phyloP scores from a whole-genome alignment of 768 basidiomycete species.

The Leucosporidium scottii region DNA sequence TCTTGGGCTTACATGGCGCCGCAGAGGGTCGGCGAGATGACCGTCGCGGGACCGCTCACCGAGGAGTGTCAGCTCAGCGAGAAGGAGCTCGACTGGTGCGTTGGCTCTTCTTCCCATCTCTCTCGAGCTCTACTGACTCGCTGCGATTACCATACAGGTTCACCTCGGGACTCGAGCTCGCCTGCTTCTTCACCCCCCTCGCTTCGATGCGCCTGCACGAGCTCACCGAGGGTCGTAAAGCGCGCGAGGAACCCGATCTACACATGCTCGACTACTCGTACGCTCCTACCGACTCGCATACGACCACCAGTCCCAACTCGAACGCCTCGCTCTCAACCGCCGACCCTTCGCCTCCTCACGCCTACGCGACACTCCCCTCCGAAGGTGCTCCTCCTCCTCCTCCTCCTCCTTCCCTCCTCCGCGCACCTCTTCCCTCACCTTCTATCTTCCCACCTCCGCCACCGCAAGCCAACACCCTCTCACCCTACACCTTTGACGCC shows the following conservation, averaged over 20 bases:
- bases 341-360: too few species aligned
- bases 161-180: slow-evolving; percentile 21
- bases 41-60: slow-evolving; percentile 16
- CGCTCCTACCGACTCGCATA: too few species aligned
- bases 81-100: slow-evolving; percentile 30
- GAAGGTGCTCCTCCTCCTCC: too few species aligned
- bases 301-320: too few species aligned
- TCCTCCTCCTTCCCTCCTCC: too few species aligned
- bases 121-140: not conserved
- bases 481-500: too few species aligned
- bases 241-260: not conserved
- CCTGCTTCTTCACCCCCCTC: slow-evolving; percentile 32
- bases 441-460: too few species aligned
- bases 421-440: too few species aligned
- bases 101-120: not conserved
- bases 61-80: slow-evolving; percentile 23
- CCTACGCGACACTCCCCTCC: too few species aligned
- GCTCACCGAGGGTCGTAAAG: slow-evolving; percentile 3
- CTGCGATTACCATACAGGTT: slow-evolving; percentile 3
- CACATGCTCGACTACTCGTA: too few species aligned
- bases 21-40: slow-evolving; percentile 19
- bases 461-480: too few species aligned
- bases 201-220: slow-evolving; percentile 13
- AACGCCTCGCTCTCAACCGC: too few species aligned
- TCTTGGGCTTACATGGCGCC: slow-evolving; percentile 20